Conservation (phyloP, 352 stramenopile genomes). For the Globisporangium paddicum region DNA sequence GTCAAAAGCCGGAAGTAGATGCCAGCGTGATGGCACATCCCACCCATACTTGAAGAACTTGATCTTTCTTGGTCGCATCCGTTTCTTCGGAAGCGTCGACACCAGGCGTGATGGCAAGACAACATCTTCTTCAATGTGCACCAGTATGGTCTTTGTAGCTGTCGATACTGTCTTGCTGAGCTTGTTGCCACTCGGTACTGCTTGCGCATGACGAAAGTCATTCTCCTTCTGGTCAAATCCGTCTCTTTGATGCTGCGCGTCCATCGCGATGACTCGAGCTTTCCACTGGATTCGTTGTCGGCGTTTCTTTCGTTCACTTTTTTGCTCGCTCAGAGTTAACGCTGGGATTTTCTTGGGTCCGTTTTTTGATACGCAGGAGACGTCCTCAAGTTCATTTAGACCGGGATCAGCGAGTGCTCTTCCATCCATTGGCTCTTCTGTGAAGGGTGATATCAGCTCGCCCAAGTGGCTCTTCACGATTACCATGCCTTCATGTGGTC, state of each 20-base stretch:
- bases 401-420: not conserved
- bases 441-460: constrained; percentile 34
- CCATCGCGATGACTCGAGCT: constrained; percentile 54
- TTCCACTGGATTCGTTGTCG: constrained; percentile 36
- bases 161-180: not conserved
- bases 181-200: not conserved
- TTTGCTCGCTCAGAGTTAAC: constrained; percentile 21
- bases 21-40: constrained; percentile 9
- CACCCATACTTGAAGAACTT: constrained; percentile 18
- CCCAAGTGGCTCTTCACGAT: constrained; percentile 49
- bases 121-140: constrained; percentile 27
- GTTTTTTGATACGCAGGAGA: not conserved
- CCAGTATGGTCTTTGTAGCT: constrained; percentile 18
- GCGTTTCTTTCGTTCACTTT: constrained; percentile 15
- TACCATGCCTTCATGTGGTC: constrained; percentile 20
- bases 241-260: constrained; percentile 36
- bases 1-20: constrained; percentile 6
- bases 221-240: not conserved
- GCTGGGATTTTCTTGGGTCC: constrained; percentile 15
- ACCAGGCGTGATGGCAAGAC: constrained; percentile 38
- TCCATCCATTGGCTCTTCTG: constrained; percentile 2
- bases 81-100: constrained; percentile 17
- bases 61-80: constrained; percentile 19
- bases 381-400: not conserved
- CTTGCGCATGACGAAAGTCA: not conserved